phyloP scores from a whole-genome alignment of 345 rosid genomes.

The Sisymbrium irio region DNA sequence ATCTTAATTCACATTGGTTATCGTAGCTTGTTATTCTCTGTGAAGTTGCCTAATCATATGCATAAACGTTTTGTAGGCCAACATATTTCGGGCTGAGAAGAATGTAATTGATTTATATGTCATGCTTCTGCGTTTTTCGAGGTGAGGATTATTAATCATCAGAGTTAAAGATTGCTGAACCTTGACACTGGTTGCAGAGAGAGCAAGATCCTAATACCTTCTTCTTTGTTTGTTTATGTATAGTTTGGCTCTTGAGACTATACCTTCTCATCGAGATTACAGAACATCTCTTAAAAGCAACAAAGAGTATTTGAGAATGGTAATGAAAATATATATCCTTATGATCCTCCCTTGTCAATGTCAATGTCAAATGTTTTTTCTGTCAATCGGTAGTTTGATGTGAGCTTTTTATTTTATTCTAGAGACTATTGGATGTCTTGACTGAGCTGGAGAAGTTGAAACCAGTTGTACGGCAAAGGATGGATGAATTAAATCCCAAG shows the following conservation, averaged over 20 bases:
- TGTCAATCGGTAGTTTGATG: conserved; percentile 21
- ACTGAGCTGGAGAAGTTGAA: conserved; percentile 79
- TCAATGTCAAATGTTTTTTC: neutral
- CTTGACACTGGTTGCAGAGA: neutral
- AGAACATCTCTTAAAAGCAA: conserved; percentile 45
- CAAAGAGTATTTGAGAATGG: conserved; percentile 64
- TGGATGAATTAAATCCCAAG: conserved; percentile 53
- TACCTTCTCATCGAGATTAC: conserved; percentile 86
- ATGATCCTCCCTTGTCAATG: neutral
- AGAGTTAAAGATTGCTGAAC: neutral
- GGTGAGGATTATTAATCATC: conserved; percentile 47
- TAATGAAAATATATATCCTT: conserved; percentile 9
- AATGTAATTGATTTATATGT: conserved; percentile 82
- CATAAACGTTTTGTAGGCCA: conserved; percentile 54
- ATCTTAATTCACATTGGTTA: no score
- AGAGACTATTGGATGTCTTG: conserved; percentile 69
- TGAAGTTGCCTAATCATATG: neutral
- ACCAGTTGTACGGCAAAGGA: conserved; percentile 69
- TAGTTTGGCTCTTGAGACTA: conserved; percentile 94
- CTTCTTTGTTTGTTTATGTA: conserved; percentile 28
- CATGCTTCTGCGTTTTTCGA: conserved; percentile 93
- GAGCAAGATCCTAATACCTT: neutral
- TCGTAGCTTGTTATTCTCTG: no score
- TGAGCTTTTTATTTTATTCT: conserved; percentile 31
- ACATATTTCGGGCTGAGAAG: conserved; percentile 86